phyloP scores from a whole-genome alignment of 1,284 basidiomycete genomes.

The Papiliotrema fonsecae region DNA sequence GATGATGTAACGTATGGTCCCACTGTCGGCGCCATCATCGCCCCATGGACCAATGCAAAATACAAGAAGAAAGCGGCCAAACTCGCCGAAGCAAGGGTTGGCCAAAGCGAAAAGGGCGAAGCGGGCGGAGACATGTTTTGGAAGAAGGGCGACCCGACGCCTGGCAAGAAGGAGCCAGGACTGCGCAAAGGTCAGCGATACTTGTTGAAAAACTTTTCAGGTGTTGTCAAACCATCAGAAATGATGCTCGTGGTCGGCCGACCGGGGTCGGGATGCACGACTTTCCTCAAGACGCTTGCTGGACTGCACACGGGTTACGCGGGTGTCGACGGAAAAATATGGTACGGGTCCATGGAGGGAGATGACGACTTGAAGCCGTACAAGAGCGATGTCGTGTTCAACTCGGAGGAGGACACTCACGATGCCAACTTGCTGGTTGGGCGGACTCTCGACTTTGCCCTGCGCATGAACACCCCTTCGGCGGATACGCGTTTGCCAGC shows the following conservation, averaged over 20 bases:
- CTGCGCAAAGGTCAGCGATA: slow-evolving; percentile 38
- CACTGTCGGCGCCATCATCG: slow-evolving; percentile 2
- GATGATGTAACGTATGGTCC: slow-evolving; percentile 20
- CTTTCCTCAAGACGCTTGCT: slow-evolving; percentile 50
- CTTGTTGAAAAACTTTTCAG: slow-evolving; percentile 36
- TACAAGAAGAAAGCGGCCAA: slow-evolving; percentile 34
- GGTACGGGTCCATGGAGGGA: slow-evolving; percentile 42
- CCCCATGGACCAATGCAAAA: slow-evolving; percentile 19
- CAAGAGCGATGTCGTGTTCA: slow-evolving; percentile 34
- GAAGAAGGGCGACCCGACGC: slow-evolving; percentile 13
- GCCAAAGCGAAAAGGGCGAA: slow-evolving; percentile 11
- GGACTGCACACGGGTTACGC: slow-evolving; percentile 47
- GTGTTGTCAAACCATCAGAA: slow-evolving; percentile 39
- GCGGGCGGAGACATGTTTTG: slow-evolving; percentile 18
- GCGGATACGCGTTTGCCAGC: slow-evolving; percentile 20
- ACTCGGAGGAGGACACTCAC: slow-evolving; percentile 42
- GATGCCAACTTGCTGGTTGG: slow-evolving; percentile 41
- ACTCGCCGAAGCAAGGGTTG: slow-evolving; percentile 17
- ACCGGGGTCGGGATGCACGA: slow-evolving; percentile 50
- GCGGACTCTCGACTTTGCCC: slow-evolving; percentile 42
- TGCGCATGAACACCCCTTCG: slow-evolving; percentile 35
- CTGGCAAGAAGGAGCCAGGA: slow-evolving; percentile 23
- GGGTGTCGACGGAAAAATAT: slow-evolving; percentile 47
- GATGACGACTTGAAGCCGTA: slow-evolving; percentile 20
- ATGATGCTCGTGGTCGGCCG: slow-evolving; percentile 47